Conservation (phyloP, 768 basidiomycete genomes). For the Lactarius quietus region DNA sequence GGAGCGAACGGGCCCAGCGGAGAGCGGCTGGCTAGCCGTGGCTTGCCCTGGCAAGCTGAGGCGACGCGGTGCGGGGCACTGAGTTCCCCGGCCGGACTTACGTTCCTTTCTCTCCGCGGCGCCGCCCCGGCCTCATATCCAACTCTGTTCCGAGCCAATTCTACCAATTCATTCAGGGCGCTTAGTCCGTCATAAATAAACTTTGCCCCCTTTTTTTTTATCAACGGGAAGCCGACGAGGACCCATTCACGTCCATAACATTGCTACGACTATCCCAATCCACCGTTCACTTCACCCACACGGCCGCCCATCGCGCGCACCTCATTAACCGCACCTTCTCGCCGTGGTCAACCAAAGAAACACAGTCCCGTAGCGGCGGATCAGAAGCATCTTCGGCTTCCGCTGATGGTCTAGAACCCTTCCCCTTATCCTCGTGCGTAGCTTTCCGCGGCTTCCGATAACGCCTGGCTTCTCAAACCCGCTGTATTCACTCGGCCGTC, state of each 20-base stretch:
- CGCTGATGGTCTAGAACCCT: conserved; percentile 22
- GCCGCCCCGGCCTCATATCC: conserved; percentile 26
- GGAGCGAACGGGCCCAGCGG: conserved; percentile 29
- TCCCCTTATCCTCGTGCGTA: conserved; percentile 27
- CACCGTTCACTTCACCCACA: conserved; percentile 14
- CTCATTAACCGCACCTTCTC: conserved; percentile 23
- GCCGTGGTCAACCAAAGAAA: conserved; percentile 22
- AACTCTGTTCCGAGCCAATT: conserved; percentile 15
- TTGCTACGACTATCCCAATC: conserved; percentile 9
- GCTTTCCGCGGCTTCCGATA: conserved; percentile 27
- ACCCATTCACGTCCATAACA: conserved; percentile 13
- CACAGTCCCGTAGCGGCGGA: conserved; percentile 23
- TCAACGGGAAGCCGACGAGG: background rate
- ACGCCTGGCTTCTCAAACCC: conserved; percentile 22
- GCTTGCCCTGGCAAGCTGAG: conserved; percentile 27
- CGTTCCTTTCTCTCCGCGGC: conserved; percentile 28
- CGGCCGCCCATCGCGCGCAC: conserved; percentile 26
- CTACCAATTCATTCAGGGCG: conserved; percentile 17
- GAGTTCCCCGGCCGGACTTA: conserved; percentile 27
- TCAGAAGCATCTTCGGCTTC: conserved; percentile 25
- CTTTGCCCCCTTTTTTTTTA: background rate
- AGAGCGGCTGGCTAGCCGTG: conserved; percentile 57
- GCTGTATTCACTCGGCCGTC: conserved; percentile 17
- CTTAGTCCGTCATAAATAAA: background rate
- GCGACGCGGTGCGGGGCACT: conserved; percentile 26